phyloP scores from a whole-genome alignment of 805 yeast species.

The Starmerella apicola region DNA sequence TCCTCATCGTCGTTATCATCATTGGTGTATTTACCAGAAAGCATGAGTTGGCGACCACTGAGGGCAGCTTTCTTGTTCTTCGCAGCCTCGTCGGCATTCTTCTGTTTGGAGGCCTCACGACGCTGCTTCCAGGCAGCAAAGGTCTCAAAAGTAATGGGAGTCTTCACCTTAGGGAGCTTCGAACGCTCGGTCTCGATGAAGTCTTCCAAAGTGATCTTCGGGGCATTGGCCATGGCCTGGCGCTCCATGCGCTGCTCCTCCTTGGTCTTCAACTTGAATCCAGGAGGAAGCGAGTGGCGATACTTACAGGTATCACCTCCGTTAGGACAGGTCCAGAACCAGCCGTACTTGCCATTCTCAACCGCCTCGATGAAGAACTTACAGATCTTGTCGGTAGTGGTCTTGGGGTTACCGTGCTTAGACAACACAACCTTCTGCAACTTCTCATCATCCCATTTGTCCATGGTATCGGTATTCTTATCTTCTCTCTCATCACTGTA shows the following conservation, averaged over 20 bases:
- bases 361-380: slow-evolving; percentile 91
- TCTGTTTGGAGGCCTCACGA: slow-evolving; percentile 45
- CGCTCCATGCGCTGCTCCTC: slow-evolving; percentile 87
- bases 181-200: slow-evolving; percentile 89
- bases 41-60: slow-evolving; percentile 30
- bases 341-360: slow-evolving; percentile 93
- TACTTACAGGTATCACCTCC: slow-evolving; percentile 89
- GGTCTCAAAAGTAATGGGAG: slow-evolving; percentile 75
- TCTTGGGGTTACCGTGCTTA: slow-evolving; percentile 87
- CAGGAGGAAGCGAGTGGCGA: slow-evolving; percentile 91
- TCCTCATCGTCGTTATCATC: slow-evolving; percentile 22
- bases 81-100: slow-evolving; percentile 35
- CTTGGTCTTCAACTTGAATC: slow-evolving; percentile 90
- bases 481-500: slow-evolving; percentile 72
- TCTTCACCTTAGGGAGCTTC: slow-evolving; percentile 55
- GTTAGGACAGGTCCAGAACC: slow-evolving; percentile 98
- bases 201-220: slow-evolving; percentile 88
- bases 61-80: slow-evolving; percentile 25
- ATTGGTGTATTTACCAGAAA: slow-evolving; percentile 29
- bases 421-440: slow-evolving; percentile 73
- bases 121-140: slow-evolving; percentile 74
- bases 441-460: slow-evolving; percentile 93
- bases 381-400: slow-evolving; percentile 92
- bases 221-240: slow-evolving; percentile 69
- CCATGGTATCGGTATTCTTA: slow-evolving; percentile 81